Evolutionary conservation across 495 filamentous ascomycete species (phyloP), one percentile per base, ranked within the genome.

Genomic region (Lophiostoma macrostomum): DNA sequence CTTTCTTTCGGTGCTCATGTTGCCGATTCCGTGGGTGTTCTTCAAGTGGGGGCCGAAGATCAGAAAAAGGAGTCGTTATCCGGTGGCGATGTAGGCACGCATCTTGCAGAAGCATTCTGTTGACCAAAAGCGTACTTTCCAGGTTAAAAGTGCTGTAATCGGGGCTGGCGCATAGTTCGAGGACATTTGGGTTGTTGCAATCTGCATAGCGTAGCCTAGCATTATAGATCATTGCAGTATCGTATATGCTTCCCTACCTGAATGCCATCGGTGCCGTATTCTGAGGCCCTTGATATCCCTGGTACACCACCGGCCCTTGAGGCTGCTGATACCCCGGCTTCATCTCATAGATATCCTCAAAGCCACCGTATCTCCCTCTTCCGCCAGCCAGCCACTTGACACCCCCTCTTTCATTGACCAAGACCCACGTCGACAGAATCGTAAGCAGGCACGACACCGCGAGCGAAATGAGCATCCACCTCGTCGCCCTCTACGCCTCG

Each of bases 21-120:
- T 73, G 30, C 67, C 67, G 1, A 71, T 76, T 40, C 73, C 73
- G 4, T 73, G 57, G 50, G 58, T 74, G 8, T 55, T 76, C n/a
- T 75, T 64, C 53, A 61, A 60, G 34, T 70, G 44, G 23, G 69
- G 69, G 2, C 63, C 69, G 25, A 31, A 28, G 30, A 70, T 71
- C 35, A 32, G 69, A 46, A 41, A 31, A 29, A 61, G 54, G 37
- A 66, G 62, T 41, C 38, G 40, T 23, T 58, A 58, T 47, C 55
- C 55, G 6, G 27, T 31, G 8, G 16, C 36, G 20, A 58, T 58
- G 47, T 43, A 27, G 39, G n/a, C n/a, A n/a, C n/a, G n/a, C n/a
- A n/a, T n/a, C n/a, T n/a, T n/a, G n/a, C n/a, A n/a, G n/a, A n/a
- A n/a, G n/a, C n/a, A n/a, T n/a, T n/a, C n/a, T n/a, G n/a, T n/a